Evolutionary conservation across 768 basidiomycete genomes (phyloP).

Genomic region (Psilocybe cubensis): DNA sequence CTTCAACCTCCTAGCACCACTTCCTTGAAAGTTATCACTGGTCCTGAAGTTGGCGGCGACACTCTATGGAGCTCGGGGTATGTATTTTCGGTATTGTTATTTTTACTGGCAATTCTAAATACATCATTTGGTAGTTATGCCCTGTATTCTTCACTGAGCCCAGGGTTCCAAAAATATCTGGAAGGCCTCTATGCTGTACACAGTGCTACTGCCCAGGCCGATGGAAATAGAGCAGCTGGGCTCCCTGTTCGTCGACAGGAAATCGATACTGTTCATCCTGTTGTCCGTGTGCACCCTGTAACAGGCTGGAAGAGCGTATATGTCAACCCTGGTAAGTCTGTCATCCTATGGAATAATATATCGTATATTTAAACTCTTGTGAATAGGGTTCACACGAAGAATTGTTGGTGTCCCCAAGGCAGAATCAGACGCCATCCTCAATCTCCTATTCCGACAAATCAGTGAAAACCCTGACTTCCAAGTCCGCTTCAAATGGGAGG

Average conservation of each 20-base stretch:
- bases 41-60: conserved; percentile 76
- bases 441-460: conserved; percentile 74
- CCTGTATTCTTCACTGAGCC: conserved; percentile 82
- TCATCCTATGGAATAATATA: not conserved
- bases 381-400: conserved; percentile 73
- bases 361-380: not conserved
- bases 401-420: conserved; percentile 81
- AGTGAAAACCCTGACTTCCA: conserved; percentile 73
- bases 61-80: conserved; percentile 83
- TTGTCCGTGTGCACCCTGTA: conserved; percentile 83
- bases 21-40: conserved; percentile 73
- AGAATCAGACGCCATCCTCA: conserved; percentile 76
- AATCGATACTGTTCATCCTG: conserved; percentile 74
- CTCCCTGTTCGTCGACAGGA: conserved; percentile 70
- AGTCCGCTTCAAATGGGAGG: conserved; percentile 78
- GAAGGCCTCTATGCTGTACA: conserved; percentile 76
- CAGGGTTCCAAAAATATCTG: conserved; percentile 74
- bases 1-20: conserved; percentile 81
- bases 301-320: conserved; percentile 87
- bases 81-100: conserved; percentile 19
- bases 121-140: conserved; percentile 55
- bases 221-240: conserved; percentile 71
- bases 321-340: conserved; percentile 67
- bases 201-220: conserved; percentile 77
- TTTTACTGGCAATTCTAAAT: not conserved